Base-by-base conservation (phyloP, 805 yeast species). In the Ogataea zsoltii region DNA sequence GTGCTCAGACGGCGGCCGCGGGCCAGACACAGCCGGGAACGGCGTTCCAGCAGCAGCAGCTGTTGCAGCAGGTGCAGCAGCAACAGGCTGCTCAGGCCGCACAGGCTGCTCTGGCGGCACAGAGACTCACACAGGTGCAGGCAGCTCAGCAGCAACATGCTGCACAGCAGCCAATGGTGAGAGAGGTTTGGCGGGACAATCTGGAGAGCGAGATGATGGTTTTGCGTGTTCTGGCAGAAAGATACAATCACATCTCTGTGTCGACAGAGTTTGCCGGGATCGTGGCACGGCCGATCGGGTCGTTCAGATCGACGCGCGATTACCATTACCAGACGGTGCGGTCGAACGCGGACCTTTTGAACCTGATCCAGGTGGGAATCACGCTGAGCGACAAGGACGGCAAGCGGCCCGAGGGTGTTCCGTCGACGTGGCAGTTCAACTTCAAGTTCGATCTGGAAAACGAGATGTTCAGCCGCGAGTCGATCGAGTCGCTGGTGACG, bases 181-280 rank as follows among this genome's bases (percentile, higher is more conserved):
- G 80, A 56, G 91, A 87, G 52, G 94, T 87, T 23, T 85, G 92
- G 90, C 73, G 69, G 30, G 79, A 76, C 44, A 86, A 85, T 59
- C 67, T 87, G 51, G 83, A 83, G 54, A 73, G 75, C 44, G 94
- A 85, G 58, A 80, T 85, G 65, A 76, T 74, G 47, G 66, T 76
- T 11, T 77, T 86, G 41, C 74, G 90, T 50, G 74, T 76, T 42
- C 70, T 85, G 25, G 71, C 82, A 33, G 77, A 72, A 42, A 76
- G 76, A 47, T 82, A 76, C 56, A 77, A 81, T 44, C 71, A 74
- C 54, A 77, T 85, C 19, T 77, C 88, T 2, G 77, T 90, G 47
- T 91, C 90, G 56, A 90, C 95, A 38, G 98, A 94, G 65, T 90
- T 94, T 61, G 97, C 97, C 0, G 99, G 99, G 0, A 88, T 95